phyloP scores from a whole-genome alignment of 2,329 filamentous ascomycete genomes.

The Calonectria honghensis region DNA sequence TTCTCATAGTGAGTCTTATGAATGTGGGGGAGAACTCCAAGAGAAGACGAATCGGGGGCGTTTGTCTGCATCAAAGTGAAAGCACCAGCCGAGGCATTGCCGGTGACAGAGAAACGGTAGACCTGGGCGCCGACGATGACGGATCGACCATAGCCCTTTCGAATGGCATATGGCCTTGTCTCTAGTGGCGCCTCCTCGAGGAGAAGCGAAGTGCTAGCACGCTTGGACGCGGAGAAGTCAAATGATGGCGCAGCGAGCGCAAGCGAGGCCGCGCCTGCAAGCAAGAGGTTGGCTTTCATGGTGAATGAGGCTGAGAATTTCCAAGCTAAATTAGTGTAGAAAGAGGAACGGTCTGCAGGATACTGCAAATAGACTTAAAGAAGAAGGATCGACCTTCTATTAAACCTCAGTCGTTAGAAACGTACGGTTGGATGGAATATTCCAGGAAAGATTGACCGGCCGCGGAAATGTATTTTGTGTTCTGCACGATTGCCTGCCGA shows the following conservation, averaged over 20 bases:
- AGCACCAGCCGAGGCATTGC: slow-evolving; percentile 7
- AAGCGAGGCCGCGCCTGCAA: slow-evolving; percentile 1
- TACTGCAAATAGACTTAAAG: too few relatives aligned
- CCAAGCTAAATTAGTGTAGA: not conserved
- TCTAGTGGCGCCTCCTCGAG: not conserved
- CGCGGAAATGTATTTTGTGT: not conserved
- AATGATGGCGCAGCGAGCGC: not conserved
- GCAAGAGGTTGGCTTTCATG: slow-evolving; percentile 12
- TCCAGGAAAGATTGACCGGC: not conserved
- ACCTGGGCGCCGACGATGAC: not conserved
- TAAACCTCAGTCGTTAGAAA: not conserved
- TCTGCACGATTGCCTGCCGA: slow-evolving; percentile 1
- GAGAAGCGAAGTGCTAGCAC: not conserved
- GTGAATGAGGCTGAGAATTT: not conserved
- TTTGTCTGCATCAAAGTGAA: slow-evolving; percentile 19
- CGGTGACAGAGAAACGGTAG: slow-evolving; percentile 7
- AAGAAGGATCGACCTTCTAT: slow-evolving; percentile 3
- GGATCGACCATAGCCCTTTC: not conserved
- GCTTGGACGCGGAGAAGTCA: not conserved
- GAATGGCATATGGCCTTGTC: not conserved
- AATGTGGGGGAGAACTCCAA: slow-evolving; percentile 15
- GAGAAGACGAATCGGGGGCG: not conserved
- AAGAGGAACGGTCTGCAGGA: too few relatives aligned
- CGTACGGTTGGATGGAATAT: not conserved
- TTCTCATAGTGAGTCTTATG: slow-evolving; percentile 12